phyloP scores from a whole-genome alignment of 208 protist species.

The Herpetomonas tarakana region DNA sequence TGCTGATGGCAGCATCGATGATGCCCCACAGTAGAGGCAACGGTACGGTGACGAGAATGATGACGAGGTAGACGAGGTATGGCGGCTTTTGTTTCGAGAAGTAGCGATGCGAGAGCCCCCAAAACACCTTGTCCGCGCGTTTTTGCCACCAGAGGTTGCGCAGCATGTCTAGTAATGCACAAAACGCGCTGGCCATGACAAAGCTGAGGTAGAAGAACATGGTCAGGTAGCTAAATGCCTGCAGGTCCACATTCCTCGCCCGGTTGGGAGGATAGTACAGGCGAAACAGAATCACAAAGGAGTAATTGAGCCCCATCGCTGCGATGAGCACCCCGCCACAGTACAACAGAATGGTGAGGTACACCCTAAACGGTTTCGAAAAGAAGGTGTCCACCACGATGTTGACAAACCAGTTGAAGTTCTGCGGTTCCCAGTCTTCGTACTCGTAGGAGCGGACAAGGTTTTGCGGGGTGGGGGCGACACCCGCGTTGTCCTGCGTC shows the following conservation, averaged over 20 bases:
- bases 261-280: conserved; percentile 45
- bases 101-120: conserved; percentile 60
- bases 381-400: conserved; percentile 80
- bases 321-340: conserved; percentile 52
- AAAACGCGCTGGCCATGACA: conserved; percentile 51
- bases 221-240: conserved; percentile 58
- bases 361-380: conserved; percentile 58
- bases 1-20: conserved; percentile 44
- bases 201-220: conserved; percentile 86
- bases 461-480: conserved; percentile 27
- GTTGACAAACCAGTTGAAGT: conserved; percentile 70
- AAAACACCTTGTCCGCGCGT: conserved; percentile 61
- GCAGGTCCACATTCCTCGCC: conserved; percentile 22
- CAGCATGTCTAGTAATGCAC: conserved; percentile 71
- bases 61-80: conserved; percentile 62
- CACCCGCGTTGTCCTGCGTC: conserved; percentile 16
- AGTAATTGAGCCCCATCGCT: conserved; percentile 57
- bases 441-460: conserved; percentile 67
- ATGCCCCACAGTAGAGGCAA: conserved; percentile 78
- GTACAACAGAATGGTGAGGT: conserved; percentile 78
- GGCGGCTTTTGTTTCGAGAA: conserved; percentile 66
- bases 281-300: conserved; percentile 70
- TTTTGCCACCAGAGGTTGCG: conserved; percentile 58
- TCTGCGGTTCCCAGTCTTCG: conserved; percentile 66
- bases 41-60: conserved; percentile 60